phyloP scores from a whole-genome alignment of 164 flowering plant genomes.

The Vitis labrusca region DNA sequence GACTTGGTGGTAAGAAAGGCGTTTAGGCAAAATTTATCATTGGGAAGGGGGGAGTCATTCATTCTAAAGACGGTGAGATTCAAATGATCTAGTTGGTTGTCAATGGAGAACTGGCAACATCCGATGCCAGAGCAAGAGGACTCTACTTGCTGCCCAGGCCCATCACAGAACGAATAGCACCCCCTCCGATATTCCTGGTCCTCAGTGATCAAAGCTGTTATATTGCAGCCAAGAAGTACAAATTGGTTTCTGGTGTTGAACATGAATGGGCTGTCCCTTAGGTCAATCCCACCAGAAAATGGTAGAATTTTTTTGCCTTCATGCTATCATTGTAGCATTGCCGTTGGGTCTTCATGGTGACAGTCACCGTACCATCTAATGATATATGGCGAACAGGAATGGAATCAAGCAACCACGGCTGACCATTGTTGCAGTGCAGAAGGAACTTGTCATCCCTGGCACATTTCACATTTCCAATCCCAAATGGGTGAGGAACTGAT shows the following conservation, averaged over 20 bases:
- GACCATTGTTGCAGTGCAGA: too few species aligned
- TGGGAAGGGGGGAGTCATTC: not conserved
- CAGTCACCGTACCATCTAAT: too few species aligned
- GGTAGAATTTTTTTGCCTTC: too few species aligned
- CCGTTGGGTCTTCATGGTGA: too few species aligned
- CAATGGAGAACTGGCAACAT: constrained; percentile 29
- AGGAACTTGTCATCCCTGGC: too few species aligned
- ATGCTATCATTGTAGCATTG: too few species aligned
- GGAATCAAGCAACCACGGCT: not conserved
- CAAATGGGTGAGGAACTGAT: constrained; percentile 15
- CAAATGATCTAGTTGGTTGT: constrained; percentile 6
- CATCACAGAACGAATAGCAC: constrained; percentile 13
- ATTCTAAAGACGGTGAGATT: constrained; percentile 2
- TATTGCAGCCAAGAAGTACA: constrained; percentile 28
- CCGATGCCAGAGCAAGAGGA: constrained; percentile 28
- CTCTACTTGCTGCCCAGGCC: not conserved
- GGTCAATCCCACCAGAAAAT: too few species aligned
- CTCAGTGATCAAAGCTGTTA: constrained; percentile 2
- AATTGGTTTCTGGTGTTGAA: constrained; percentile 17
- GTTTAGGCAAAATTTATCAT: constrained; percentile 12
- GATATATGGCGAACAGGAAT: not conserved
- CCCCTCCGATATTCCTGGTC: constrained; percentile 9
- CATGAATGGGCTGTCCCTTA: constrained; percentile 9
- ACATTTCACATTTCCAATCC: constrained; percentile 3
- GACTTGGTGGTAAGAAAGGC: constrained; percentile 22